Conservation (phyloP, 495 filamentous ascomycete species). For the Trypethelium eluteriae region DNA sequence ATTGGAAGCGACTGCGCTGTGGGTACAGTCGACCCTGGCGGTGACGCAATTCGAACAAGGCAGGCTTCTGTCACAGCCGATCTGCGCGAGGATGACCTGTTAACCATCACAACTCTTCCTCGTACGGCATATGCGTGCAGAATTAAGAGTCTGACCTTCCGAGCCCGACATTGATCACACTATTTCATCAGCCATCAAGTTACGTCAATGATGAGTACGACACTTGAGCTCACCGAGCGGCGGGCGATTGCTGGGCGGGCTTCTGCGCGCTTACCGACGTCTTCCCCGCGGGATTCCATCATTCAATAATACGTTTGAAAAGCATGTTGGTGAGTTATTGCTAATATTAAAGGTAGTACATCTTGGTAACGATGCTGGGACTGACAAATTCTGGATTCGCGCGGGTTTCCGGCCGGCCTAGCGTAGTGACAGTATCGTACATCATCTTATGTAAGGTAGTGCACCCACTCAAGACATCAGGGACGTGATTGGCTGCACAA, state of each 20-base stretch:
- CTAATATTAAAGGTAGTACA: not conserved
- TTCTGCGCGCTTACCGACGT: not conserved
- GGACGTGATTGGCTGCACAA: not conserved
- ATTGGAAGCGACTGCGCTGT: slow-evolving; percentile 25
- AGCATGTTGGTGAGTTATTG: not conserved
- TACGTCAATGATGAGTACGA: not conserved
- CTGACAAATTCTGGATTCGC: slow-evolving; percentile 11
- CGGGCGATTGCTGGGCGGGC: not conserved
- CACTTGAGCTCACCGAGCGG: not conserved
- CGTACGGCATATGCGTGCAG: not conserved
- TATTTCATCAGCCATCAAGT: slow-evolving; percentile 15
- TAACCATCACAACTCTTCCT: not conserved
- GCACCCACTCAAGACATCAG: too few species aligned
- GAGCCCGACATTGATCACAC: slow-evolving; percentile 43
- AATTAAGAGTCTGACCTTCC: slow-evolving; percentile 21
- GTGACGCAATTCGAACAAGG: slow-evolving; percentile 28
- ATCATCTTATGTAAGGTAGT: not conserved
- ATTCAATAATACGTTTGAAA: not conserved
- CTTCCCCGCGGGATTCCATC: not conserved
- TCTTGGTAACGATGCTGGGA: not conserved
- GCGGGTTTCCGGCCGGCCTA: slow-evolving; percentile 10
- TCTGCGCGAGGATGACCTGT: slow-evolving; percentile 9
- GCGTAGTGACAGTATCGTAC: not conserved
- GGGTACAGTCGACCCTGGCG: slow-evolving; percentile 24
- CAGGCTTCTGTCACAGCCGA: slow-evolving; percentile 28